Percentiles rank a stretch among this genome's conserved stretches.
These are phyloP conservation scores for Ascochyta viciae-villosae DNA, from an alignment of 2,329 filamentous ascomycete genomes.

Conservation along the genomic window DNA sequence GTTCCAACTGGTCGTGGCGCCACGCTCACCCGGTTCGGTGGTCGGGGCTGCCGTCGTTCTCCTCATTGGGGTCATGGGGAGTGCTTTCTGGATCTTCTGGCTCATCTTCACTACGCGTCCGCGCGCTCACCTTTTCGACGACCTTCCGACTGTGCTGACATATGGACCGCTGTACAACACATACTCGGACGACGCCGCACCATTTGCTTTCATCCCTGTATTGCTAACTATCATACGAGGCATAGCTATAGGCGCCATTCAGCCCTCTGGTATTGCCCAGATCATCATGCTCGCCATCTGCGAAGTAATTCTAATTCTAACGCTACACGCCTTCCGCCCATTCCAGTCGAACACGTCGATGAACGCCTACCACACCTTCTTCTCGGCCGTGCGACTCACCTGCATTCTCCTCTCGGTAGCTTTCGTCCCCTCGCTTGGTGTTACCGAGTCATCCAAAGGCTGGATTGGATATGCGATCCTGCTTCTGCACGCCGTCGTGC, in stretches of 20 bases:
- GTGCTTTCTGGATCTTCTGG: constrained; percentile 79
- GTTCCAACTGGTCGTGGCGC: constrained; percentile 85
- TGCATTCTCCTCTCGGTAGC: constrained; percentile 63
- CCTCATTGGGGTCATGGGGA: constrained; percentile 73
- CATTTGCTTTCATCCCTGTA: constrained; percentile 87
- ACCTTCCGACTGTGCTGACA: constrained; percentile 84
- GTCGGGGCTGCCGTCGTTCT: constrained; percentile 79
- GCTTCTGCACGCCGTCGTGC: constrained; percentile 80
- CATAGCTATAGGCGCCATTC: constrained; percentile 89
- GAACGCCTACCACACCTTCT: constrained; percentile 93
- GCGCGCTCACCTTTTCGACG: constrained; percentile 88
- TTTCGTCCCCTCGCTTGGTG: constrained; percentile 83
- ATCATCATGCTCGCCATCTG: constrained; percentile 91
- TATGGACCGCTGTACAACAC: constrained; percentile 98
- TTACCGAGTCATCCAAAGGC: constrained; percentile 80
- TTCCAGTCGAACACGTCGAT: constrained; percentile 93
- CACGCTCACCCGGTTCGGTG: constrained; percentile 70
- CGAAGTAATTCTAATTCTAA: constrained; percentile 88
- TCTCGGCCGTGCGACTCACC: constrained; percentile 77
- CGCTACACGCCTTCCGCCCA: constrained; percentile 86
- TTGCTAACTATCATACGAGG: constrained; percentile 85
- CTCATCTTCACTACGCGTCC: constrained; percentile 83
- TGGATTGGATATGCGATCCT: constrained; percentile 97
- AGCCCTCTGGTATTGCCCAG: constrained; percentile 91
- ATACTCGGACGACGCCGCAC: constrained; percentile 89